Percentiles rank a stretch among this genome's conserved stretches.
Evolutionary conservation across 2,329 filamentous ascomycete species (phyloP).

Genomic region (Penicillium occitanis): DNA sequence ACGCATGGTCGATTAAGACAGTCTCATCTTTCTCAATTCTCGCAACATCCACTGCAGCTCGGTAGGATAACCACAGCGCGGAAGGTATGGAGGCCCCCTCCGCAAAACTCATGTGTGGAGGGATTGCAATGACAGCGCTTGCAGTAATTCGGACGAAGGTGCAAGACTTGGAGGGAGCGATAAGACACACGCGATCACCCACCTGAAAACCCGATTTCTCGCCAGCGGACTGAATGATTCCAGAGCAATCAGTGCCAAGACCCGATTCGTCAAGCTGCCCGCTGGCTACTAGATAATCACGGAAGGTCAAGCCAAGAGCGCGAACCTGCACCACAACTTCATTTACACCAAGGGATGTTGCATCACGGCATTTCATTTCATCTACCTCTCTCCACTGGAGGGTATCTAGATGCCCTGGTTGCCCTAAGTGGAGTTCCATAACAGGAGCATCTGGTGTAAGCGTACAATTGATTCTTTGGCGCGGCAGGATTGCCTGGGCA

Average conservation of each 20-base stretch:
- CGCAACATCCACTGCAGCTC: no score
- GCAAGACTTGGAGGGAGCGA: not conserved
- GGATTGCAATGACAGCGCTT: no score
- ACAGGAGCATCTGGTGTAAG: not conserved
- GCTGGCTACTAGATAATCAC: not conserved
- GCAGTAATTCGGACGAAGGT: not conserved
- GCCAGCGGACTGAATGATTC: not conserved
- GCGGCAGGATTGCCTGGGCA: not conserved
- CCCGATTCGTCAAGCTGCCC: not conserved
- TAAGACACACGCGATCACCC: not conserved
- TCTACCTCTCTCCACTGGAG: not conserved
- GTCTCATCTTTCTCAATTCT: no score
- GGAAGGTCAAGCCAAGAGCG: not conserved
- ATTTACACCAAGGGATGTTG: not conserved
- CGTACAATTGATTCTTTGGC: not conserved
- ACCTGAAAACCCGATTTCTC: not conserved
- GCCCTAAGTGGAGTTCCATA: not conserved
- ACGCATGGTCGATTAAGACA: not conserved
- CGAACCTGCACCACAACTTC: not conserved
- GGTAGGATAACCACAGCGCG: no score
- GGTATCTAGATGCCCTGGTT: not conserved
- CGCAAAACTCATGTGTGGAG: no score
- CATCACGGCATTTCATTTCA: not conserved
- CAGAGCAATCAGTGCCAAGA: not conserved
- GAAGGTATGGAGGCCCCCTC: no score